Evolutionary conservation across 495 filamentous ascomycete species (phyloP).

Genomic region (Annulohypoxylon moriforme): DNA sequence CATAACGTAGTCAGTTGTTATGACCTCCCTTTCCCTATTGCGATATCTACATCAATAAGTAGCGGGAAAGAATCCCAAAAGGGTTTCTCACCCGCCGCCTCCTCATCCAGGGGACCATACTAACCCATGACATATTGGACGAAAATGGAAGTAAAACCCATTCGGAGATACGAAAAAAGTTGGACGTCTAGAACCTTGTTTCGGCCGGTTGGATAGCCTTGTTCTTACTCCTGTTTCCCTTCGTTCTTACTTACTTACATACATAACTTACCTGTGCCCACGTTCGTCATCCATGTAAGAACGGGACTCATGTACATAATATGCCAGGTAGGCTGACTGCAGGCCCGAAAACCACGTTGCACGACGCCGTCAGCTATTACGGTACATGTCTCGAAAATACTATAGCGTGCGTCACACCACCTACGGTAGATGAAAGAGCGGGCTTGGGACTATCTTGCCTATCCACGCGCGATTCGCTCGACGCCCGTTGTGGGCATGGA

Average conservation of each 20-base stretch:
- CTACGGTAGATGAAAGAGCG: constrained; percentile 29
- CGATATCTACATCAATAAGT: constrained; percentile 18
- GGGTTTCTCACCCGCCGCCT: constrained; percentile 21
- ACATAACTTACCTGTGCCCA: not conserved
- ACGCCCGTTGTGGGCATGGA: constrained; percentile 15
- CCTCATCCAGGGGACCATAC: not conserved
- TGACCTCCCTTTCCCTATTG: constrained; percentile 5
- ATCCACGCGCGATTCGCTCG: constrained; percentile 6
- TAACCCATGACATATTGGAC: not conserved
- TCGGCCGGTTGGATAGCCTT: constrained; percentile 6
- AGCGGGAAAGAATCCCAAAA: constrained; percentile 24
- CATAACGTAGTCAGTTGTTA: not conserved
- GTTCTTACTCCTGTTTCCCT: not conserved
- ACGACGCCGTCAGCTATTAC: constrained; percentile 39
- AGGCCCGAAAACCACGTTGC: constrained; percentile 40
- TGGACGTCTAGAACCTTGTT: constrained; percentile 8
- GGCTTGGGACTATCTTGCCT: not conserved
- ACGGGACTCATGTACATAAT: constrained; percentile 38
- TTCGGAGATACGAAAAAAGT: constrained; percentile 34
- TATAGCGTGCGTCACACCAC: constrained; percentile 24
- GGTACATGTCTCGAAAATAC: constrained; percentile 24
- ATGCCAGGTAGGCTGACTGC: constrained; percentile 43
- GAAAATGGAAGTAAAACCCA: constrained; percentile 27
- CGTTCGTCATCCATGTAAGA: constrained; percentile 29
- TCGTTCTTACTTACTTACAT: not conserved